Conservation (phyloP, 495 filamentous ascomycete genomes). For the Penicillium tannophilum region DNA sequence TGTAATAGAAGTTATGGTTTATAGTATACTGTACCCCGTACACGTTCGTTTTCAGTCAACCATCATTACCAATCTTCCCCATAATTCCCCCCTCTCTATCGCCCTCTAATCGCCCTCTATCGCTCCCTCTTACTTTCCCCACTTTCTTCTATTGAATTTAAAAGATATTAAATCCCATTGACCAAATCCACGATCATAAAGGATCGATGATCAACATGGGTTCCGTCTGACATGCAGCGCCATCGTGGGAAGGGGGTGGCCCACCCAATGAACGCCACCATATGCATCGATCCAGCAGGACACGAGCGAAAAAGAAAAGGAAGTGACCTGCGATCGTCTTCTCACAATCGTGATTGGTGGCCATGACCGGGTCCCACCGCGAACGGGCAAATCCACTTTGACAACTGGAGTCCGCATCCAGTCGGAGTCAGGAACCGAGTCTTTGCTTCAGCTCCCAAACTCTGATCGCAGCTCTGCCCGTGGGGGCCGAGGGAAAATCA, state of each 20-base stretch:
- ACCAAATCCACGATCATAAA: slow-evolving; percentile 3
- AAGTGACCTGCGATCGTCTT: slow-evolving; percentile 11
- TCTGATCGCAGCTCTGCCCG: neutral
- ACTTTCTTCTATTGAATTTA: neutral
- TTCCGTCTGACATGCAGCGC: slow-evolving; percentile 34
- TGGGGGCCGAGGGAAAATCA: neutral
- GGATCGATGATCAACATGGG: slow-evolving; percentile 29
- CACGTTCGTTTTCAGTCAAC: no score
- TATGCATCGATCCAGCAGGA: slow-evolving; percentile 12
- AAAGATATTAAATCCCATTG: no score
- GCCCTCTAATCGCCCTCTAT: no score
- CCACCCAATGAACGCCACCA: slow-evolving; percentile 14
- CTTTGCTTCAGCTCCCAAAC: neutral
- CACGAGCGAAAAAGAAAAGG: slow-evolving; percentile 1
- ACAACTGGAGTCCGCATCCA: slow-evolving; percentile 15
- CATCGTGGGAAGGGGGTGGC: slow-evolving; percentile 9
- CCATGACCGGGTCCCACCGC: slow-evolving; percentile 10
- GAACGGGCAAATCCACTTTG: slow-evolving; percentile 24
- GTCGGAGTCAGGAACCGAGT: slow-evolving; percentile 21
- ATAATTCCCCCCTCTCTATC: no score
- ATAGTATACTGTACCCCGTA: no score
- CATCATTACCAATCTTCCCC: no score
- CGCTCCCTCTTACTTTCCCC: slow-evolving; percentile 3
- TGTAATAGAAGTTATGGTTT: slow-evolving; percentile 14
- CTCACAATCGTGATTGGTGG: slow-evolving; percentile 9